A percentile compares a stretch with the other conserved stretches of the same genome.
Conservation (phyloP, 306 rosid species). For the Coriaria nepalensis region DNA sequence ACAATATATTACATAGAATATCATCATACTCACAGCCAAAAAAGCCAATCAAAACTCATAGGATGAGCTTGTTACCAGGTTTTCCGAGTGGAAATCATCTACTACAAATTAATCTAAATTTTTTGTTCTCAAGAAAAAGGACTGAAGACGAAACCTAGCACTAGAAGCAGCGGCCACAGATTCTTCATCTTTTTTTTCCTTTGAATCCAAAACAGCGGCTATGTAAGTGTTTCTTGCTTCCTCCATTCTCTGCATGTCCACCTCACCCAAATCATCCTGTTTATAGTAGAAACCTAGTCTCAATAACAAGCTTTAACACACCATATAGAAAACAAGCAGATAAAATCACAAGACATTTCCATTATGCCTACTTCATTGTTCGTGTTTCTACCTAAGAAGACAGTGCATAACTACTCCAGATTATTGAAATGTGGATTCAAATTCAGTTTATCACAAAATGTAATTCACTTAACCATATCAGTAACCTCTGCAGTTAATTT, state of each 20-base stretch:
- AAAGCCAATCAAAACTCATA: slow-evolving; percentile 6
- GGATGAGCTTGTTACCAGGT: slow-evolving; percentile 4
- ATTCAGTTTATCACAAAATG: too few relatives aligned
- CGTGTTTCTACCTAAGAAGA: too few relatives aligned
- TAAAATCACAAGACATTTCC: background rate
- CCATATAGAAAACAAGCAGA: slow-evolving; percentile 1
- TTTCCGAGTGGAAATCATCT: too few relatives aligned
- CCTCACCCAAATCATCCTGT: slow-evolving; percentile 78
- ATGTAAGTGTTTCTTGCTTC: slow-evolving; percentile 64
- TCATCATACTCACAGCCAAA: too few relatives aligned
- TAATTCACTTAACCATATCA: too few relatives aligned
- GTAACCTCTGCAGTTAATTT: background rate
- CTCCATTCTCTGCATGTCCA: slow-evolving; percentile 55
- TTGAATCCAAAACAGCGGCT: slow-evolving; percentile 54
- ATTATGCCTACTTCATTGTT: too few relatives aligned
- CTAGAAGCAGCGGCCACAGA: slow-evolving; percentile 59
- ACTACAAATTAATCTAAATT: slow-evolving; percentile 2
- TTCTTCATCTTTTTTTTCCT: slow-evolving; percentile 74
- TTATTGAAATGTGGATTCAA: too few relatives aligned
- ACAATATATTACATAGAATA: too few relatives aligned
- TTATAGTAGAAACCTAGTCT: slow-evolving; percentile 11
- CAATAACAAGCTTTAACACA: slow-evolving; percentile 2
- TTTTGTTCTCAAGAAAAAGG: slow-evolving; percentile 37
- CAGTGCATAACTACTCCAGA: too few relatives aligned
- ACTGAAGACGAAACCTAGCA: slow-evolving; percentile 59